Base-by-base conservation (phyloP, 2,329 filamentous ascomycete species). In the Pyrenochaeta sp. region DNA sequence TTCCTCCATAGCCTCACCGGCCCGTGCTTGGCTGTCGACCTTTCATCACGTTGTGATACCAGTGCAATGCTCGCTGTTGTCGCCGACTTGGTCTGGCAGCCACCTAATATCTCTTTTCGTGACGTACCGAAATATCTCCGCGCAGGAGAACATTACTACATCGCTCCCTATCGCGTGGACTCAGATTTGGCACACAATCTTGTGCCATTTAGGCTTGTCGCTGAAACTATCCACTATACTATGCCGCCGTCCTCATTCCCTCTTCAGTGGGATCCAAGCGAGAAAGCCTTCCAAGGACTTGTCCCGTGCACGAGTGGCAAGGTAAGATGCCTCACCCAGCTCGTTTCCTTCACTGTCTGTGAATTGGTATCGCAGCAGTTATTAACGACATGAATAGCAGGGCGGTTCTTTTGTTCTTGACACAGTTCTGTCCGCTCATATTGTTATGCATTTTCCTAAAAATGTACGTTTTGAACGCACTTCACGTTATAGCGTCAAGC, bases 381-480 rank as follows among this genome's bases (percentile, higher is more conserved):
- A 2, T 18, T 39, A 23, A 39, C 21, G n/a, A n/a, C n/a, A n/a
- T n/a, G n/a, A n/a, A n/a, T n/a, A n/a, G n/a, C n/a, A n/a, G n/a
- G n/a, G n/a, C n/a, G n/a, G n/a, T n/a, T 4, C 36, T 23, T 9
- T 29, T 41, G 3, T 51, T 1, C 21, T 49, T 10, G 51, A 66
- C 18, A 65, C 69, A 0, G 51, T 54, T 2, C 23, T 72, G 9
- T 51, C 46, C 1, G 59, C 59, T 10, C 59, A 46, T 7, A 46
- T 58, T 6, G 56, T 49, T 7, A 69, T 61, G 1, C 31, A 31
- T 3, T 76, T 76, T 39, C 67, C 70, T 3, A 51, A 39, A 1
- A 36, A 56, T 11, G 67, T 74, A 10, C 63, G 55, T 4, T 74
- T 73, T 46, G 65, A 76, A 45, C 64, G 66, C 12, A 62, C 45